Evolutionary conservation across 805 yeast species (phyloP), one percentile per base, ranked within the genome.

Genomic region (Starmerella powellii): DNA sequence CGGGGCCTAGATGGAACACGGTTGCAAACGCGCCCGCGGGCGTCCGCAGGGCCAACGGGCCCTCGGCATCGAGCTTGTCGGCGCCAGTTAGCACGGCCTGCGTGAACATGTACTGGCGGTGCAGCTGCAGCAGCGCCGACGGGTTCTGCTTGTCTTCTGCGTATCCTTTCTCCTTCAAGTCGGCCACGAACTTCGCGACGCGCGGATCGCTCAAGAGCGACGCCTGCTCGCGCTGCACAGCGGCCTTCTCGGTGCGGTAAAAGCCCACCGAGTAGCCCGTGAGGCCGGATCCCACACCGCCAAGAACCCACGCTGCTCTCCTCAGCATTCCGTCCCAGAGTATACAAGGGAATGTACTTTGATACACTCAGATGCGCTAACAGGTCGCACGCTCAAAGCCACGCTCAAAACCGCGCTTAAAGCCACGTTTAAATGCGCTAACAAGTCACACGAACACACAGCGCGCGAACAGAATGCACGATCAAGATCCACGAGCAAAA

Each of bases 81-180:
- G 28, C 37, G 6, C 44, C 42, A 8, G 20, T 19, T 11, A 47
- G 37, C 13, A 43, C 36, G 13, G 46, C 37, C 15, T 33, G 31
- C 29, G 45, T 40, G 42, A 44, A 49, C 53, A 48, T 49, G 42
- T 48, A 34, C 15, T 38, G 31, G 4, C 36, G 37, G 37, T 49
- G 53, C 34, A 40, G 13, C 13, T 17, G 32, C 34, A 31, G 28
- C 10, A 42, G 20, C 27, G 19, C 13, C 19, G 46, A 45, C 36
- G 27, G 34, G 19, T 8, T 10, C 13, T 8, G 13, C 19, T 16
- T 10, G 19, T 31, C 21, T 4, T 11, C 21, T 4, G 13, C 21
- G 21, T n/a, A 31, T 8, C 34, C 34, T 20, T 26, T 16, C 12
- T 20, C 31, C 43, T 30, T 19, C 8, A 16, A 6, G 17, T 24